These are phyloP conservation scores for Selenicereus undatus DNA, from an alignment of 148 eudicot genomes.

Conservation along the genomic window DNA sequence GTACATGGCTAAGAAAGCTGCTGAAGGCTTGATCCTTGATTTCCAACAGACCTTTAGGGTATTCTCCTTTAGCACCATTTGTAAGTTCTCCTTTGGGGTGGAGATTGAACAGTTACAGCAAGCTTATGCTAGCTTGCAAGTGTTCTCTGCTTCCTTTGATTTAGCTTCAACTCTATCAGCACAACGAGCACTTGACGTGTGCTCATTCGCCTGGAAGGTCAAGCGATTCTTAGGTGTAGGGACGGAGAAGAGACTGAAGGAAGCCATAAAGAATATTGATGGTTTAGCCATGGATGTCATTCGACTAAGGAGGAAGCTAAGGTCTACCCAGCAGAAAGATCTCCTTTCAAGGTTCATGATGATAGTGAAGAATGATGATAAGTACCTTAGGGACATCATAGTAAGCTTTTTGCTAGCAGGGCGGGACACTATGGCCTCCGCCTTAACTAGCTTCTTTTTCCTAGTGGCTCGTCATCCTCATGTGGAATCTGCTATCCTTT, in stretches of 20 bases:
- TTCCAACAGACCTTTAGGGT: conserved; percentile 56
- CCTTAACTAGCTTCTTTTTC: conserved; percentile 48
- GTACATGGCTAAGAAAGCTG: conserved; percentile 27
- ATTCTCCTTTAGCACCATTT: conserved; percentile 57
- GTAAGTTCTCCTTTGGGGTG: conserved; percentile 66
- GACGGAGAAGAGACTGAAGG: conserved; percentile 41
- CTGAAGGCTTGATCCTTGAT: conserved; percentile 27
- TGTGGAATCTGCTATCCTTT: conserved; percentile 28
- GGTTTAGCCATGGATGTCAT: conserved; percentile 51
- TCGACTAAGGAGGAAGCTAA: conserved; percentile 33
- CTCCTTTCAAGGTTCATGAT: conserved; percentile 61
- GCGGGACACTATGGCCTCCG: conserved; percentile 56
- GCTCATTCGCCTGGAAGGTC: conserved; percentile 52
- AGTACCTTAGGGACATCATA: conserved; percentile 48
- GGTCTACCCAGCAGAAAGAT: conserved; percentile 30
- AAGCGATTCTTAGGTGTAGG: conserved; percentile 50
- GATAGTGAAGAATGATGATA: conserved; percentile 23
- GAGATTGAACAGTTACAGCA: conserved; percentile 33
- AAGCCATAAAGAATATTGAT: conserved; percentile 41
- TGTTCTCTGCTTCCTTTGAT: conserved; percentile 56
- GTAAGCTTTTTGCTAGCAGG: conserved; percentile 63
- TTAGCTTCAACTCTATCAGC: conserved; percentile 62
- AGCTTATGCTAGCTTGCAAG: conserved; percentile 34
- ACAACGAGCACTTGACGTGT: conserved; percentile 46
- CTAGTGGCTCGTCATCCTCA: conserved; percentile 39